Base-by-base conservation (phyloP, 768 basidiomycete genomes). In the Phylloporus arenicola region DNA sequence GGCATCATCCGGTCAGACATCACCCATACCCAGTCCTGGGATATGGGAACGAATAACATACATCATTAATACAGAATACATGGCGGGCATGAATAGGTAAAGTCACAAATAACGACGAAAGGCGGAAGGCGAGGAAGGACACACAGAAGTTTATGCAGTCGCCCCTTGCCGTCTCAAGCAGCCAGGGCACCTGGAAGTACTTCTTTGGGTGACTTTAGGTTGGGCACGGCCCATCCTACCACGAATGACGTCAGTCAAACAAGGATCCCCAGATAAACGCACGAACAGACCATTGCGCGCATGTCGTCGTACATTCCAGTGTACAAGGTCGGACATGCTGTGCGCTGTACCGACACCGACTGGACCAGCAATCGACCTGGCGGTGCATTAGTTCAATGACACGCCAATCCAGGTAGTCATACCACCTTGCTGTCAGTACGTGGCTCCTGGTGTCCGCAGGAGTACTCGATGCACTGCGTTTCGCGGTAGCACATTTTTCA, bases 401-500 rank as follows among this genome's bases (percentile, higher is more conserved):
- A 50, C 63, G 4, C 14, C 16, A 58, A 49, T n/a, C 56, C 58
- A 31, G 67, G 60, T 7, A 62, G 29, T 62, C 33, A 62, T 57
- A 27, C 17, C 38, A 67, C 68, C 61, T 66, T 70, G 53, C 48
- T 60, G 39, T 70, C 65, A 6, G 50, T 60, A 40, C 58, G 46
- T 5, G 67, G 65, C 33, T 63, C 53, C 22, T 63, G 53, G 57
- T 78, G 74, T 25, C 68, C 70, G 54, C 77, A 79, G 19, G 59
- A 41, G 55, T 70, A 68, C 51, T 61, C 57, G 35, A 65, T 66
- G 56, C 68, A 71, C 25, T 70, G 61, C 47, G 68, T 58, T 52
- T 73, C 63, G 62, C 74, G 70, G 65, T 69, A 64, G 56, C 77
- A 79, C 77, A 79, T 78, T 41, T 47, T 46, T 14, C n/a, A 29